Conservation (phyloP, 1,284 basidiomycete genomes). For the Mycosarcoma mackinlayi region DNA sequence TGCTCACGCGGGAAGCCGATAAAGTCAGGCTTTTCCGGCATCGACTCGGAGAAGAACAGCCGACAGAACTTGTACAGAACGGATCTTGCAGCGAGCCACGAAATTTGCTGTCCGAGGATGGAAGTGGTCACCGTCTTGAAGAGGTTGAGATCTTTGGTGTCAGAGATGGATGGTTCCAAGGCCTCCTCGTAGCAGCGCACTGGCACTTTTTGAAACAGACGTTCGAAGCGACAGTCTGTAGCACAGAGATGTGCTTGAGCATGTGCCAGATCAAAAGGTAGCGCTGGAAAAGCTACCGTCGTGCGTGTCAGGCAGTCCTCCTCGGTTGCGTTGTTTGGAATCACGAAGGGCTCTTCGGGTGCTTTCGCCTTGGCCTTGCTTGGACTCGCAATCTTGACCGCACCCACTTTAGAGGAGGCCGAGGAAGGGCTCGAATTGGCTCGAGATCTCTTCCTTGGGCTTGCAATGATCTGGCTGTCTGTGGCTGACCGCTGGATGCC, state of each 20-base stretch:
- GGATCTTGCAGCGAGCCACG: constrained; percentile 86
- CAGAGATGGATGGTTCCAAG: constrained; percentile 34
- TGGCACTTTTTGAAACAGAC: constrained; percentile 75
- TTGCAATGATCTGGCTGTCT: constrained; percentile 14
- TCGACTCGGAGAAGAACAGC: constrained; percentile 49
- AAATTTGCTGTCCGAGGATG: constrained; percentile 88
- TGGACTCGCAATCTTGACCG: constrained; percentile 2
- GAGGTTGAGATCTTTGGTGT: constrained; percentile 70
- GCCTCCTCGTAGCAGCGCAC: constrained; percentile 79
- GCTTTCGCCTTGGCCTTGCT: constrained; percentile 22
- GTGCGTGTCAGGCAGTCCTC: constrained; percentile 48
- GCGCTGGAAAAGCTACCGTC: constrained; percentile 56
- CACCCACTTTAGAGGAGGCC: neutral
- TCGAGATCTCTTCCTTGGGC: constrained; percentile 10
- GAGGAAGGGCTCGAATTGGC: neutral
- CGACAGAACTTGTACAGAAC: constrained; percentile 84
- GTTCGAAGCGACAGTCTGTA: constrained; percentile 78
- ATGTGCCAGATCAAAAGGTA: constrained; percentile 80
- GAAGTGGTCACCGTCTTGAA: constrained; percentile 73
- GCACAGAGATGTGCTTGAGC: constrained; percentile 79
- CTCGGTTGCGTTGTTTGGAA: constrained; percentile 34
- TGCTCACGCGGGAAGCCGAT: constrained; percentile 53
- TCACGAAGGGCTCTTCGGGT: constrained; percentile 42
- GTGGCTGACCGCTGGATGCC: constrained; percentile 30
- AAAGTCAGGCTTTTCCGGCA: constrained; percentile 61